Conservation (phyloP, 2,329 filamentous ascomycete species). For the Pseudofabraea citricarpa region DNA sequence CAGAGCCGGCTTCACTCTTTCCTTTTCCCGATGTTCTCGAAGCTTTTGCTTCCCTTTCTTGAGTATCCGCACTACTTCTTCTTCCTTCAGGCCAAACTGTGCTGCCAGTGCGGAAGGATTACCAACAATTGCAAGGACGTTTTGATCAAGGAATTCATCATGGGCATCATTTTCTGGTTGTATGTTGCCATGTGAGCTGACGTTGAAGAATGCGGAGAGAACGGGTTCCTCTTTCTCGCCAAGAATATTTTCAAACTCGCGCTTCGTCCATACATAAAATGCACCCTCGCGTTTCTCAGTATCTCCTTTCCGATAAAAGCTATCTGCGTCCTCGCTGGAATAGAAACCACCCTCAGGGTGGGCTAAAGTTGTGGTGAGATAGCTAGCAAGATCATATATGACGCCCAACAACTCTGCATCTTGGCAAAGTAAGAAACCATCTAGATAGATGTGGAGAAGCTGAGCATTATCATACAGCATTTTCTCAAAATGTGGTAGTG, state of each 20-base stretch:
- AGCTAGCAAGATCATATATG: constrained; percentile 80
- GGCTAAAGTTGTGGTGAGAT: constrained; percentile 71
- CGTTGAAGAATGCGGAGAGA: constrained; percentile 79
- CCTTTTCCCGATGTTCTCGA: constrained; percentile 64
- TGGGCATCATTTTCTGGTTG: constrained; percentile 77
- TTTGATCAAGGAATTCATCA: constrained; percentile 92
- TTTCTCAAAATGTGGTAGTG: constrained; percentile 94
- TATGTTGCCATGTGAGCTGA: constrained; percentile 81
- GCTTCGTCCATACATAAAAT: constrained; percentile 89
- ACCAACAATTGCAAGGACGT: constrained; percentile 71
- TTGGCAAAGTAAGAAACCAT: constrained; percentile 62
- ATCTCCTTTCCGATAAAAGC: constrained; percentile 67
- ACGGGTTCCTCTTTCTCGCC: constrained; percentile 64
- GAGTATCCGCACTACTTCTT: constrained; percentile 65
- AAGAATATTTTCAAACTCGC: constrained; percentile 77
- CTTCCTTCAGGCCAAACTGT: constrained; percentile 67
- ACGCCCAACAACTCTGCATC: constrained; percentile 71
- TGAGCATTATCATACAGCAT: constrained; percentile 92
- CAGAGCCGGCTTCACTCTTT: constrained; percentile 70
- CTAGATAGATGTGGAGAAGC: constrained; percentile 76
- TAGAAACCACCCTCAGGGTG: constrained; percentile 71
- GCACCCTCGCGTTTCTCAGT: constrained; percentile 84
- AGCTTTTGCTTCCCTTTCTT: constrained; percentile 63
- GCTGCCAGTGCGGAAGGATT: constrained; percentile 65
- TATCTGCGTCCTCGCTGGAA: constrained; percentile 88